These are phyloP conservation scores for Phialophora verrucosa DNA, from an alignment of 2,329 filamentous ascomycete genomes.

Conservation along the genomic window DNA sequence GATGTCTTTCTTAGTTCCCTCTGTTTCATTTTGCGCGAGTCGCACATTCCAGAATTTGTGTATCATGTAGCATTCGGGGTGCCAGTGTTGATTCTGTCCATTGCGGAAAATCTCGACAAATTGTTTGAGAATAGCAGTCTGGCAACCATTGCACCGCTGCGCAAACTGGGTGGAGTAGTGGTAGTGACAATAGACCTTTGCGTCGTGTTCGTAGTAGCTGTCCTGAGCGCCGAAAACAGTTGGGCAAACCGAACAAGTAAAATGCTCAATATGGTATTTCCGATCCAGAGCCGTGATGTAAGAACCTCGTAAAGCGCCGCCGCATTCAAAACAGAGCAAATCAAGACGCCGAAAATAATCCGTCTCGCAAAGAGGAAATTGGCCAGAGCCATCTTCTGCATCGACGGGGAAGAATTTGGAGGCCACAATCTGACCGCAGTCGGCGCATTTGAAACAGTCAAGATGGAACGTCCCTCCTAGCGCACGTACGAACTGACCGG, in stretches of 20 bases:
- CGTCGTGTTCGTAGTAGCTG: slow-evolving; percentile 98
- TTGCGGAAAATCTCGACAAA: slow-evolving; percentile 99
- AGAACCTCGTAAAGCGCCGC: slow-evolving; percentile 88
- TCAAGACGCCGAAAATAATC: slow-evolving; percentile 95
- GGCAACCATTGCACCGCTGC: slow-evolving; percentile 93
- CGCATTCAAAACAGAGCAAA: slow-evolving; percentile 88
- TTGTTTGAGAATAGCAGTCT: slow-evolving; percentile 96
- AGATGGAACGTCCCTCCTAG: slow-evolving; percentile 93
- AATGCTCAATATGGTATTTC: slow-evolving; percentile 99
- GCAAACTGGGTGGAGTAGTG: slow-evolving; percentile 98
- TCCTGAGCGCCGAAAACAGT: slow-evolving; percentile 98
- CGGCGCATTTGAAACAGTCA: slow-evolving; percentile 96
- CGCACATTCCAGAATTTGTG: slow-evolving; percentile 99
- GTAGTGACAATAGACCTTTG: slow-evolving; percentile 96
- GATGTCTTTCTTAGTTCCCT: slow-evolving; percentile 51
- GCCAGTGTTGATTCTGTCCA: slow-evolving; percentile 98
- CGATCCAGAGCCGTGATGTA: slow-evolving; percentile 97
- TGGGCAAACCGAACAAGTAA: slow-evolving; percentile 94
- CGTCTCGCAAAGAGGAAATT: slow-evolving; percentile 96
- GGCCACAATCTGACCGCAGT: slow-evolving; percentile 94
- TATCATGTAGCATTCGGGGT: slow-evolving; percentile 99
- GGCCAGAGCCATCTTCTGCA: slow-evolving; percentile 77
- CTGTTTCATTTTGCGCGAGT: slow-evolving; percentile 67
- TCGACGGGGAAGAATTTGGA: slow-evolving; percentile 99
- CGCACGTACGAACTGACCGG: slow-evolving; percentile 94